phyloP scores from a whole-genome alignment of 192 early-diverging fungal genomes.

The Lunasporangiospora selenospora region DNA sequence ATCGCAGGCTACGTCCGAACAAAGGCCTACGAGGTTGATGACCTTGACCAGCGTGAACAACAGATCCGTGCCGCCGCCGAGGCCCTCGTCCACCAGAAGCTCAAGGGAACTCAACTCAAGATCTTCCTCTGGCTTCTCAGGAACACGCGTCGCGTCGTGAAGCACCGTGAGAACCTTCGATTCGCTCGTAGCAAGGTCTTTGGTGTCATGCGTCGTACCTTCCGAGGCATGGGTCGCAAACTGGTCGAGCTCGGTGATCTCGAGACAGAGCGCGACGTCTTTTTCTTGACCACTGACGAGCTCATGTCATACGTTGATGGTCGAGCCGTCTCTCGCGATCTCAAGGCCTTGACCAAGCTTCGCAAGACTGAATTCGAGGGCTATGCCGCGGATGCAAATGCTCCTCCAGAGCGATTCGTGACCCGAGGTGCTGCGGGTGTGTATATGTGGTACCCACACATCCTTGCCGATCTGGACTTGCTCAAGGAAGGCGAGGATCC shows the following conservation, averaged over 20 bases:
- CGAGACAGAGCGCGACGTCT: constrained; percentile 34
- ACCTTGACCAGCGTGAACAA: constrained; percentile 40
- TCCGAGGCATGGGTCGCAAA: constrained; percentile 42
- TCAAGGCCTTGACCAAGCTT: constrained; percentile 37
- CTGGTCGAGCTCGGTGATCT: constrained; percentile 28
- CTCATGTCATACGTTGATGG: constrained; percentile 43
- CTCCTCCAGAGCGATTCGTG: constrained; percentile 40
- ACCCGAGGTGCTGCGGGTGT: constrained; percentile 43
- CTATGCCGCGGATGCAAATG: constrained; percentile 32
- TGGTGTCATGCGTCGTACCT: constrained; percentile 46
- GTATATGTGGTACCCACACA: constrained; percentile 48
- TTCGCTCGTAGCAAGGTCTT: constrained; percentile 48
- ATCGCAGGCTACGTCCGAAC: constrained; percentile 39
- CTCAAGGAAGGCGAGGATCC: constrained; percentile 46
- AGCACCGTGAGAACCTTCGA: constrained; percentile 44
- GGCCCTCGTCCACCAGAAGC: constrained; percentile 34
- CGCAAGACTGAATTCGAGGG: constrained; percentile 36
- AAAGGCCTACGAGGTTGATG: constrained; percentile 40
- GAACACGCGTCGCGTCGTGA: constrained; percentile 44
- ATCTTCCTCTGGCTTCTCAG: constrained; percentile 43
- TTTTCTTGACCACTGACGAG: constrained; percentile 36
- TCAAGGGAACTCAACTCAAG: constrained; percentile 34
- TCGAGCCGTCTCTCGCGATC: constrained; percentile 40
- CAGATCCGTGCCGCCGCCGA: constrained; percentile 43
- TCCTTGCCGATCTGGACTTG: constrained; percentile 39